Evolutionary conservation across 345 rosid genomes (phyloP), one percentile per base, ranked within the genome.

Genomic region (Turnera subulata): DNA sequence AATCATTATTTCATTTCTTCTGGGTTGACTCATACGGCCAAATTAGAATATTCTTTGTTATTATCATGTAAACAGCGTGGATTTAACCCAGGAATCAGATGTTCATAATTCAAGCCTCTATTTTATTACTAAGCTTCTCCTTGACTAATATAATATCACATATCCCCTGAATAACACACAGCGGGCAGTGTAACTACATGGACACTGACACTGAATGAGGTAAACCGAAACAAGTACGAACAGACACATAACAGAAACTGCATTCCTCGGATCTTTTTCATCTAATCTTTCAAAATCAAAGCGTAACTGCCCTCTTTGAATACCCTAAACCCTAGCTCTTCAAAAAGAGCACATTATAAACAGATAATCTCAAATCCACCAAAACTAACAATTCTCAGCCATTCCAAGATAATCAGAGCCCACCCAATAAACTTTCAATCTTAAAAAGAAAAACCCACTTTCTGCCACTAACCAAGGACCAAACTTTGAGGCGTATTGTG

Each of bases 271-370:
- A 50, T 5, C 46, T 3, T 4, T 12, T 19, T 49, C 23, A 59
- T n/a, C 46, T 7, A 11, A 35, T 17, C 6, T 7, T 13, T 16
- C 18, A 18, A 56, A 56, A 24, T 11, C 23, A 56, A 2, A 26
- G 14, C 21, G n/a, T 17, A 1, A 42, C 10, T 56, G 14, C 11
- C n/a, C 0, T 47, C 46, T 13, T 44, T 53, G 17, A 24, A 46
- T 52, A 50, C 58, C 43, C 53, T 18, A 20, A 65, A 52, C 39
- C 59, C 55, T 53, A 66, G 15, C 13, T 48, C 16, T 57, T 37
- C 53, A 1, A 10, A n/a, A n/a, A 46, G 46, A 26, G 37, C n/a
- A 22, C 19, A 6, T 53, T 6, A 44, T 16, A 25, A 38, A 22
- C 13, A 21, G 16, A 13, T 43, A 25, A 37, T 29, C 45, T 46